phyloP scores from a whole-genome alignment of 768 basidiomycete species.

The Hydnum rufescens region DNA sequence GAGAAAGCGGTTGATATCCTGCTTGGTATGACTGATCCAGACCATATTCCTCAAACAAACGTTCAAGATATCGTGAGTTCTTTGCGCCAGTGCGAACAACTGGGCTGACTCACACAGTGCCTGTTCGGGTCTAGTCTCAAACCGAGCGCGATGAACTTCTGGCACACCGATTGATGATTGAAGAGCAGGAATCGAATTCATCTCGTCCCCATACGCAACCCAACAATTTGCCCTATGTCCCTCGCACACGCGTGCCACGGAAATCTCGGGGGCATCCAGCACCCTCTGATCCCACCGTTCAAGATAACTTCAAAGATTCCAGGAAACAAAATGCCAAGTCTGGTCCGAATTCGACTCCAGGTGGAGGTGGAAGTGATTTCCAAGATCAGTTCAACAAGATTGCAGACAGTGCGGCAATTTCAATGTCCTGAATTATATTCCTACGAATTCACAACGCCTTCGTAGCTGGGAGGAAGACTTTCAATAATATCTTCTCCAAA shows the following conservation, averaged over 20 bases:
- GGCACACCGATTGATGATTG: slow-evolving; percentile 48
- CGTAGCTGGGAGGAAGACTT: slow-evolving; percentile 58
- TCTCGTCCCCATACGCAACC: slow-evolving; percentile 14
- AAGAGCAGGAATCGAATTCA: slow-evolving; percentile 23
- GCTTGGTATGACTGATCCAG: slow-evolving; percentile 73
- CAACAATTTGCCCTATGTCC: slow-evolving; percentile 5
- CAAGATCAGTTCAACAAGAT: slow-evolving; percentile 57
- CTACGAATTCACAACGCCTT: neutral
- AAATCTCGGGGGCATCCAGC: neutral
- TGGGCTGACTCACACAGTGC: neutral
- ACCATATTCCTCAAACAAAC: slow-evolving; percentile 30
- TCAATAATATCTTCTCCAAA: slow-evolving; percentile 49
- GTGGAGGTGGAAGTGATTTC: slow-evolving; percentile 15
- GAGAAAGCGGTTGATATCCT: slow-evolving; percentile 59
- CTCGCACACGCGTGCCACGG: neutral
- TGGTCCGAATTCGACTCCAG: slow-evolving; percentile 2
- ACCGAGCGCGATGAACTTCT: slow-evolving; percentile 63
- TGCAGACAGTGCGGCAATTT: slow-evolving; percentile 44
- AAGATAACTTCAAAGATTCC: slow-evolving; percentile 14
- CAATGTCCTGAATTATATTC: neutral
- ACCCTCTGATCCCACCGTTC: neutral
- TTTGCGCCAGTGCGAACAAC: neutral
- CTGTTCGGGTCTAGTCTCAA: slow-evolving; percentile 24
- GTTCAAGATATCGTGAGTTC: neutral
- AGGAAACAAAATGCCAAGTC: slow-evolving; percentile 27